Percentiles rank a stretch among this genome's conserved stretches.
phyloP scores from a whole-genome alignment of 2,329 filamentous ascomycete species.

The Neurospora crassa region DNA sequence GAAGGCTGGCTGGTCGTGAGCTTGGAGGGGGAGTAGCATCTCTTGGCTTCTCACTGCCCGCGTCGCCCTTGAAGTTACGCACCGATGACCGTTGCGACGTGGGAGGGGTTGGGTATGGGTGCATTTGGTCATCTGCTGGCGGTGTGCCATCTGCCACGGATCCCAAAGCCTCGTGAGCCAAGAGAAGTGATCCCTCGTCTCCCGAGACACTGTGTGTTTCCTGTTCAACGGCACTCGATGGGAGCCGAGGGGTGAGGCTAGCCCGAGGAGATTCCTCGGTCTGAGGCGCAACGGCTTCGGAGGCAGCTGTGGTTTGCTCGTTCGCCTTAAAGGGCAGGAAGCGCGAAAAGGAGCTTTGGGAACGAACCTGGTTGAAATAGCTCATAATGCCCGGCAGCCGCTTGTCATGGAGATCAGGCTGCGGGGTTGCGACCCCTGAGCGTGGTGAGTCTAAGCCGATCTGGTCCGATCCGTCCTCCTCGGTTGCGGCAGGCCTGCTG shows the following conservation, averaged over 20 bases:
- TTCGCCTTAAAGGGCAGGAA: constrained; percentile 30
- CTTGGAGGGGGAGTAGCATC: constrained; percentile 22
- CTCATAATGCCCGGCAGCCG: constrained; percentile 91
- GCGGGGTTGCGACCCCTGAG: constrained; percentile 85
- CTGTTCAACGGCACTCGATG: constrained; percentile 17
- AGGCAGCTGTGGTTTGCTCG: constrained; percentile 29
- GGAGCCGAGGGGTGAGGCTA: constrained; percentile 16
- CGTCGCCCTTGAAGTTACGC: constrained; percentile 33
- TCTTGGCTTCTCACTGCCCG: constrained; percentile 29
- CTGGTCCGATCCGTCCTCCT: constrained; percentile 66
- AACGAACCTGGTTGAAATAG: constrained; percentile 99
- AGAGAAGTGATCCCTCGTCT: constrained; percentile 24
- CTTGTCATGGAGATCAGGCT: constrained; percentile 89
- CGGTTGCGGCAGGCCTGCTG: constrained; percentile 45
- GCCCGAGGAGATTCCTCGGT: constrained; percentile 14
- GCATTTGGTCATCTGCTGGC: constrained; percentile 23
- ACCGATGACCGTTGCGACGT: constrained; percentile 39
- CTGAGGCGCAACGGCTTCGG: constrained; percentile 17
- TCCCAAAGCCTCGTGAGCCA: constrained; percentile 30
- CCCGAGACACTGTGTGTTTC: constrained; percentile 13
- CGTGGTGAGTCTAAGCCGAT: constrained; percentile 80
- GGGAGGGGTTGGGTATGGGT: constrained; percentile 50
- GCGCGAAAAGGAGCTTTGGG: constrained; percentile 53
- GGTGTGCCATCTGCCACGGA: constrained; percentile 22
- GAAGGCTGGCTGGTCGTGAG: constrained; percentile 26